Base-by-base conservation (phyloP, 805 yeast species). In the Hanseniaspora taiwanica region DNA sequence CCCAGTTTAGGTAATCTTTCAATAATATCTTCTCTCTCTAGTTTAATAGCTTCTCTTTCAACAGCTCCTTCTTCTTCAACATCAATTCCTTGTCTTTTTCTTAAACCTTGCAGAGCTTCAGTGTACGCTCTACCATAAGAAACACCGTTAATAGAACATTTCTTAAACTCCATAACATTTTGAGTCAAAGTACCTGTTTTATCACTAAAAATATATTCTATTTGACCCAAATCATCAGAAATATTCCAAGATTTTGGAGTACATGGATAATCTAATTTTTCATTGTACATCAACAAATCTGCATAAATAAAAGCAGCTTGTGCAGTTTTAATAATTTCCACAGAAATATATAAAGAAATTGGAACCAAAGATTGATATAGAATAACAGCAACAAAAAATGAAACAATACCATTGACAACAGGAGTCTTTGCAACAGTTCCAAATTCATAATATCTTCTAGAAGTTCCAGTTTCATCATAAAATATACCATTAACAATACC, bases 121-220 rank as follows among this genome's bases (percentile, higher is more conserved):
- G 94, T 82, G 51, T 82, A 82, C 0, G 91, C 91, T 44, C 74
- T 61, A 21, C 93, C 93, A 52, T 82, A 82, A 13, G 77, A 65
- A 17, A 67, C 63, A 36, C 91, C 91, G 52, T 74, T 74, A 40
- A 82, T 76, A 3, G 91, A 75, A 57, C 85, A 76, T 54, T 81
- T 82, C 49, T 81, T 82, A 58, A 79, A 81, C 54, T 82, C 91
- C 94, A 82, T 82, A 21, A 81, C 74, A 53, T 81, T 81, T 55
- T 81, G 91, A 1, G 93, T 81, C 50, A 81, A 60, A 1, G 93
- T 81, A 45, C 93, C 93, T 1, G 93, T 81, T 55, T 81, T 81
- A 60, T 81, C 93, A 60, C 85, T 77, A 57, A 82, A 82, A 37
- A 82, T 74, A 54, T 82, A 82, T 55, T 82, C 94, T 47, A 82